Evolutionary conservation across 805 yeast species (phyloP), one percentile per base, ranked within the genome.

Genomic region (Candida montana): DNA sequence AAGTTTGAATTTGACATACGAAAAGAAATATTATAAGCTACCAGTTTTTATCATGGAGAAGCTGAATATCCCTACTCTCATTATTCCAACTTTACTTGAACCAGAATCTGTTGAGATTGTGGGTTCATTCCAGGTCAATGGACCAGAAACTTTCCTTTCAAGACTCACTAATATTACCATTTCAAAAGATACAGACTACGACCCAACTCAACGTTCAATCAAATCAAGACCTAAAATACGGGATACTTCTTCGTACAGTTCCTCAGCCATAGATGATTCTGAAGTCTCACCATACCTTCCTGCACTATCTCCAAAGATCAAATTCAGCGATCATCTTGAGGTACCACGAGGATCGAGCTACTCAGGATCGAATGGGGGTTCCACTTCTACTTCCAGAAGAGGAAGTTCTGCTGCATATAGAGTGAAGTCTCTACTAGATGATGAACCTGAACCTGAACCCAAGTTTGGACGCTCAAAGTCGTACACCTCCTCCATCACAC

Each of bases 401-500:
- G 40, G 47, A 10, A 34, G 36, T 13, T 32, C 45, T 3, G 43
- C 45, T 2, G 42, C 53, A 3, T 54, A 55, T 32, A 55, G 50
- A 20, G 59, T 55, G 5, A 52, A 45, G 32, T 51, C 57, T 1
- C 37, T 55, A 21, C 27, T 55, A 20, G 59, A 52, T 32, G 37
- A 40, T 16, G 56, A 51, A 5, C 40, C 45, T 3, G 5, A 37
- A 20, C 31, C 45, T 11, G 35, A 32, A 13, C 5, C 12, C 11
- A 33, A 20, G 2, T 35, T 47, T 13, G 36, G 42, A 15, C 46
- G 50, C 30, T 40, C 51, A 11, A 51, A 50, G 17, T 51, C 55
- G 2, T 32, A 43, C 13, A n/a, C n/a, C n/a, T 31, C 31, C 16
- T 15, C 40, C 5, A 27, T 36, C 4, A 20, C 45, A 27, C 18